phyloP scores from a whole-genome alignment of 2,329 filamentous ascomycete species.

The Trichoderma guizhouense region DNA sequence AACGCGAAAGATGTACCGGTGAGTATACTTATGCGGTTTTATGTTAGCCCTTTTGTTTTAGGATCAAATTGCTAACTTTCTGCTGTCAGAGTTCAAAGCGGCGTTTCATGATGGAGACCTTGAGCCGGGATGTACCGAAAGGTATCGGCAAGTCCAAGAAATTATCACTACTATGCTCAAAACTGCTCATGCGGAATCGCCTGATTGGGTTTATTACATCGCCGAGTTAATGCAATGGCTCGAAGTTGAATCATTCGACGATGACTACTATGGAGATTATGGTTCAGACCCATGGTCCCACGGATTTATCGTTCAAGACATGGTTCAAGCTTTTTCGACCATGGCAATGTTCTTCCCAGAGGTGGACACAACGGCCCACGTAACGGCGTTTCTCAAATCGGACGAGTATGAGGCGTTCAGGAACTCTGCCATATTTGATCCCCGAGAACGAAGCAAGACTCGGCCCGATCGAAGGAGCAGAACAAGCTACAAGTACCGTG shows the following conservation, averaged over 20 bases:
- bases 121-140: conserved; percentile 25
- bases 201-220: conserved; percentile 27
- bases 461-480: conserved; percentile 24
- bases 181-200: conserved; percentile 12
- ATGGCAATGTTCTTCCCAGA: conserved; percentile 31
- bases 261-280: conserved; percentile 21
- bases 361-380: not conserved
- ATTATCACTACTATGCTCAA: conserved; percentile 23
- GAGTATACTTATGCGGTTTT: not conserved
- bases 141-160: conserved; percentile 22
- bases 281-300: conserved; percentile 25
- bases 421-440: conserved; percentile 24
- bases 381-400: conserved; percentile 24
- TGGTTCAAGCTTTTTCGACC: conserved; percentile 25
- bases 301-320: conserved; percentile 26
- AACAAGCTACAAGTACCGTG: conserved; percentile 27
- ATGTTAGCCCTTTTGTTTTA: not conserved
- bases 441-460: conserved; percentile 22
- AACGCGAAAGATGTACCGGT: conserved; percentile 26
- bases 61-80: not conserved
- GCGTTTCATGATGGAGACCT: conserved; percentile 29
- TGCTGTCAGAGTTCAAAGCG: conserved; percentile 24
- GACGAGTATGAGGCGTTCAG: conserved; percentile 20
- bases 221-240: conserved; percentile 27
- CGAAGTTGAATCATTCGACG: conserved; percentile 19